phyloP scores from a whole-genome alignment of 331 rosid genomes.

The Arachis monticola region DNA sequence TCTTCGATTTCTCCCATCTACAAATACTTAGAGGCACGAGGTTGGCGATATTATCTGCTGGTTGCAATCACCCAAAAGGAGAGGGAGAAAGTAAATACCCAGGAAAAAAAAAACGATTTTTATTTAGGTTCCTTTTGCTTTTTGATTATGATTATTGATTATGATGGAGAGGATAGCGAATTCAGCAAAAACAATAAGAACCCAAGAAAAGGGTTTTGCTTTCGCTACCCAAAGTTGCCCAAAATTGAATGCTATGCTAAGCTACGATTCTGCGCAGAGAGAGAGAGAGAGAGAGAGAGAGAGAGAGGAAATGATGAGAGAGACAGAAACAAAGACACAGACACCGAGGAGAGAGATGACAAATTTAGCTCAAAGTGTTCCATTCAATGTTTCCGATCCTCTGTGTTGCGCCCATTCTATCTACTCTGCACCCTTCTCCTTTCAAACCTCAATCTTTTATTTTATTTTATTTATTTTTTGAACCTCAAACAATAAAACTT shows the following conservation, averaged over 20 bases:
- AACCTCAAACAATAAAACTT: too few species aligned
- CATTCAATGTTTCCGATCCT: conserved; percentile 23
- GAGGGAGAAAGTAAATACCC: neutral
- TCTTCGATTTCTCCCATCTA: conserved; percentile 60
- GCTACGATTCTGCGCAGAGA: conserved; percentile 4
- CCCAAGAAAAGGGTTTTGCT: conserved; percentile 37
- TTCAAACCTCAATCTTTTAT: too few species aligned
- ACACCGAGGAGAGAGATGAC: conserved; percentile 21
- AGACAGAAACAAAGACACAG: neutral
- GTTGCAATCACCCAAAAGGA: neutral
- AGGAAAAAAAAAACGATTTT: conserved; percentile 35
- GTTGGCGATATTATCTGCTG: neutral
- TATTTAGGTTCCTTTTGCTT: neutral
- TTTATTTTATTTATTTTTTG: too few species aligned
- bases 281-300: neutral
- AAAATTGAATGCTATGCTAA: conserved; percentile 3
- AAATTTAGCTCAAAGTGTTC: conserved; percentile 12
- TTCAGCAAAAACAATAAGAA: conserved; percentile 12
- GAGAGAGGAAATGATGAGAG: conserved; percentile 1
- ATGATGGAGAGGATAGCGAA: conserved; percentile 15
- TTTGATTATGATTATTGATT: neutral
- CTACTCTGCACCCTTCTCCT: conserved; percentile 32
- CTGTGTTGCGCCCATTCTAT: conserved; percentile 22
- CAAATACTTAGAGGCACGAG: too few species aligned
- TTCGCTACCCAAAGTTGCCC: conserved; percentile 19